Evolutionary conservation across 768 basidiomycete genomes (phyloP).

Genomic region (Amanita phalloides): DNA sequence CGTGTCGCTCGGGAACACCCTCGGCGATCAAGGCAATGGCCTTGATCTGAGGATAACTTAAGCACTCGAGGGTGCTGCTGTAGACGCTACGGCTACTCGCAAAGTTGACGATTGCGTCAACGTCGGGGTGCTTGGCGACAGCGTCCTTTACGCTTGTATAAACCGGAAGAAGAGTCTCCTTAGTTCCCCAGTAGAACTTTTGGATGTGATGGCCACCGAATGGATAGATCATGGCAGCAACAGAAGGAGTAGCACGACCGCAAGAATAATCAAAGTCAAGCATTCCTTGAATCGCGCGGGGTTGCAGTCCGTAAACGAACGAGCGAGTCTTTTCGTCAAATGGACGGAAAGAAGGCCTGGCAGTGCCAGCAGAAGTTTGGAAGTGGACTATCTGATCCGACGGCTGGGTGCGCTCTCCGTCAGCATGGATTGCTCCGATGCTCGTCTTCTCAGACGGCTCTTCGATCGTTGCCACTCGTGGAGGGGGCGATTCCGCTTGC

Average conservation of each 20-base stretch:
- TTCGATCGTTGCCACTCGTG: slow-evolving; percentile 21
- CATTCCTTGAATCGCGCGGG: slow-evolving; percentile 97
- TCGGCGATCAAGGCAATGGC: slow-evolving; percentile 91
- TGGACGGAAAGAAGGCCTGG: slow-evolving; percentile 76
- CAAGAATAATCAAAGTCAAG: slow-evolving; percentile 99
- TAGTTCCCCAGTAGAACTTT: slow-evolving; percentile 99
- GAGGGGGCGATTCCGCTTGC: slow-evolving; percentile 27
- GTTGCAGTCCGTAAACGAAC: slow-evolving; percentile 97
- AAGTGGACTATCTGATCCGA: slow-evolving; percentile 90
- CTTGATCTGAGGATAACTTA: slow-evolving; percentile 47
- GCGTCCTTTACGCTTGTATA: slow-evolving; percentile 91
- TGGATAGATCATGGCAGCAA: slow-evolving; percentile 99
- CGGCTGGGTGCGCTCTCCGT: slow-evolving; percentile 74
- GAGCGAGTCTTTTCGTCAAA: slow-evolving; percentile 93
- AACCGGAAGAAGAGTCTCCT: slow-evolving; percentile 96
- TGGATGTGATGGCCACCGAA: slow-evolving; percentile 99
- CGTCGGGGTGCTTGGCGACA: slow-evolving; percentile 89
- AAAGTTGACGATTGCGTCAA: slow-evolving; percentile 98
- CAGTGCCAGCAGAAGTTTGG: slow-evolving; percentile 32
- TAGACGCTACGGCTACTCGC: slow-evolving; percentile 91
- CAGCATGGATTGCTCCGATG: slow-evolving; percentile 65
- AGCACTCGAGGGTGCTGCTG: slow-evolving; percentile 88
- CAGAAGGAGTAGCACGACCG: slow-evolving; percentile 81
- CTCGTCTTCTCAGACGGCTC: slow-evolving; percentile 16
- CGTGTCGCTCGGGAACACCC: slow-evolving; percentile 97